Percentiles rank a stretch among this genome's conserved stretches.
These are phyloP conservation scores for Cynanchum wilfordii DNA, from an alignment of 257 asterid genomes.

Conservation along the genomic window DNA sequence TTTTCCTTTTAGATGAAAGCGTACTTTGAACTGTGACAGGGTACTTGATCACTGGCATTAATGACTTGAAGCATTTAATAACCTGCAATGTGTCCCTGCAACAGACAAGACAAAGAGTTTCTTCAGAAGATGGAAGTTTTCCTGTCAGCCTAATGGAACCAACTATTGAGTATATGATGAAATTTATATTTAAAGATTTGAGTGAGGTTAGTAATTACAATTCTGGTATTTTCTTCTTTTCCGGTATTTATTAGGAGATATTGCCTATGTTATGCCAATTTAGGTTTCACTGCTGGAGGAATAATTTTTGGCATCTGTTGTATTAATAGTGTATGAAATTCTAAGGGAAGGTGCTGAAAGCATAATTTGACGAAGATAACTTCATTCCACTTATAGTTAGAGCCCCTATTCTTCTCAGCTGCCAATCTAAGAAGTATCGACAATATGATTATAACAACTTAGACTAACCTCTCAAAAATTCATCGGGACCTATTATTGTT, in stretches of 20 bases:
- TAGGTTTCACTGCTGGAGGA: not conserved
- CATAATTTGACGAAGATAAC: no score
- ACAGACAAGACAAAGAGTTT: constrained; percentile 29
- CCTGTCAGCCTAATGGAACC: constrained; percentile 63
- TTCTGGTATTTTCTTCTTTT: constrained; percentile 21
- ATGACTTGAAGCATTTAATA: constrained; percentile 58
- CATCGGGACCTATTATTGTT: not conserved
- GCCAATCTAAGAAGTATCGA: not conserved
- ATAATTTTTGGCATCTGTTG: no score
- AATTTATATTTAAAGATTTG: constrained; percentile 54
- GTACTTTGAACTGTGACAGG: constrained; percentile 45
- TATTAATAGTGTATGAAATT: no score
- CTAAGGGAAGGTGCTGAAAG: no score
- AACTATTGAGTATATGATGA: constrained; percentile 57
- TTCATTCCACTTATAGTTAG: not conserved
- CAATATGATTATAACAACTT: not conserved
- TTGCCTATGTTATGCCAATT: not conserved
- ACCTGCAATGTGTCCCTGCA: constrained; percentile 31
- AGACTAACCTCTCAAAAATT: not conserved
- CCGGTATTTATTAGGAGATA: not conserved
- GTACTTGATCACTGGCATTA: constrained; percentile 53
- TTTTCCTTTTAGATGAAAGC: not conserved
- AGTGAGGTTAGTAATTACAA: constrained; percentile 48
- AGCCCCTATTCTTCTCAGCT: not conserved
- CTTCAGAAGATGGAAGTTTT: constrained; percentile 41